Evolutionary conservation across 345 rosid species (phyloP).

Genomic region (Euphorbia lathyris): DNA sequence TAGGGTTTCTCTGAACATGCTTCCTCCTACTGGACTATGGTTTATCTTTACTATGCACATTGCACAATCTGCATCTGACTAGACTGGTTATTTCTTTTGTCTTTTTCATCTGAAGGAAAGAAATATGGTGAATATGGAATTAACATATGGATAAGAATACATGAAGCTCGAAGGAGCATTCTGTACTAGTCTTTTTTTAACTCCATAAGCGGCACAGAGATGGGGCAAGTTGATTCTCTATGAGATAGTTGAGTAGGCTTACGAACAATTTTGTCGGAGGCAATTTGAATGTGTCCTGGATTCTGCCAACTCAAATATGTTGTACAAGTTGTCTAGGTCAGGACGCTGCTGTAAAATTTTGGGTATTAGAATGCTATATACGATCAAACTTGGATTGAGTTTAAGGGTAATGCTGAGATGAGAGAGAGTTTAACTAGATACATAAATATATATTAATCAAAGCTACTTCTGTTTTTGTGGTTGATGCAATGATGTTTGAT

Average conservation of each 20-base stretch:
- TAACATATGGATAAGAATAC: background rate
- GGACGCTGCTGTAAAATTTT: background rate
- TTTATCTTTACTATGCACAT: background rate
- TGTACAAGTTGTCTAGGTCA: background rate
- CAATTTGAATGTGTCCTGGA: background rate
- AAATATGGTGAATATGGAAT: background rate
- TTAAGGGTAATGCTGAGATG: background rate
- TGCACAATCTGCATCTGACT: background rate
- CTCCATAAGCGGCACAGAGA: background rate
- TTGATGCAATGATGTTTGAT: background rate
- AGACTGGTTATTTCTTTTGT: background rate
- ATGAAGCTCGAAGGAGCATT: background rate
- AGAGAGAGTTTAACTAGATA: background rate
- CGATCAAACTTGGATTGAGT: background rate
- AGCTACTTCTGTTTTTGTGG: background rate
- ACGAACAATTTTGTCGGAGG: conserved; percentile 15
- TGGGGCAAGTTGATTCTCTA: background rate
- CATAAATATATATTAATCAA: too few relatives aligned
- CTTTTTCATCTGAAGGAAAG: conserved; percentile 5
- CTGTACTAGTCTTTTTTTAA: background rate
- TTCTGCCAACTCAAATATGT: background rate
- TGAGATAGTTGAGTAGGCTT: background rate
- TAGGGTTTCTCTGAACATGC: background rate
- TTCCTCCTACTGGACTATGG: background rate
- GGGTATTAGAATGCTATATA: background rate